Percentiles rank a stretch among this genome's conserved stretches.
These are phyloP conservation scores for Osmanthus fragrans DNA, from an alignment of 257 asterid genomes.

Conservation along the genomic window DNA sequence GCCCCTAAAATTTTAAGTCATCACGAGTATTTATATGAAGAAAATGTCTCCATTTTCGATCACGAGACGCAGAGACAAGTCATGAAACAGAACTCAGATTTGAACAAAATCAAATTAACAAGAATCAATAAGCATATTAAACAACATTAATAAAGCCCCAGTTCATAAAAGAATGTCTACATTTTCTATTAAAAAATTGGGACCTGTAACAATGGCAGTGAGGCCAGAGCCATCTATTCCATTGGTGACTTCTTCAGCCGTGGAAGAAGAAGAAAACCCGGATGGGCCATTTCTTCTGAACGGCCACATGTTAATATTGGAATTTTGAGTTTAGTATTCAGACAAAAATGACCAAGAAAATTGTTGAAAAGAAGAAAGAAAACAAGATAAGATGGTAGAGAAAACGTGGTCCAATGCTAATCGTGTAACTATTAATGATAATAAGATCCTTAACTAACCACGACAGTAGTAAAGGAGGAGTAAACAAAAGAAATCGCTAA, in stretches of 20 bases:
- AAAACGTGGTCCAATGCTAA: neutral
- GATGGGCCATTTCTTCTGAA: conserved; percentile 47
- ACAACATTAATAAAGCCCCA: too few species aligned
- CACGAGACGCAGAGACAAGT: too few species aligned
- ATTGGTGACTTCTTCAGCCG: conserved; percentile 76
- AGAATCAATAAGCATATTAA: neutral
- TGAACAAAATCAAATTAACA: neutral
- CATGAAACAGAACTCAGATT: neutral
- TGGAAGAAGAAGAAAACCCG: conserved; percentile 66
- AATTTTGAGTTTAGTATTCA: too few species aligned
- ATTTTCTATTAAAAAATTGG: neutral
- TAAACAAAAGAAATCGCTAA: too few species aligned
- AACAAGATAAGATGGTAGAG: neutral
- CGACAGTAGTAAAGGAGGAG: too few species aligned
- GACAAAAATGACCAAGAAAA: too few species aligned
- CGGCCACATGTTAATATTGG: conserved; percentile 42
- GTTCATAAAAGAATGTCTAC: too few species aligned
- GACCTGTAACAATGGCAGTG: conserved; percentile 92
- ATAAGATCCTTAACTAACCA: too few species aligned
- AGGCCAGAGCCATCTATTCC: conserved; percentile 78
- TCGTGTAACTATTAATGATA: too few species aligned
- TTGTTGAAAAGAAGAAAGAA: neutral
- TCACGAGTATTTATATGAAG: neutral
- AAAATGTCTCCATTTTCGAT: too few species aligned
- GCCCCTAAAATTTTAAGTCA: conserved; percentile 55